phyloP scores from a whole-genome alignment of 129 eudicot species.

The Saposhnikovia divaricata region DNA sequence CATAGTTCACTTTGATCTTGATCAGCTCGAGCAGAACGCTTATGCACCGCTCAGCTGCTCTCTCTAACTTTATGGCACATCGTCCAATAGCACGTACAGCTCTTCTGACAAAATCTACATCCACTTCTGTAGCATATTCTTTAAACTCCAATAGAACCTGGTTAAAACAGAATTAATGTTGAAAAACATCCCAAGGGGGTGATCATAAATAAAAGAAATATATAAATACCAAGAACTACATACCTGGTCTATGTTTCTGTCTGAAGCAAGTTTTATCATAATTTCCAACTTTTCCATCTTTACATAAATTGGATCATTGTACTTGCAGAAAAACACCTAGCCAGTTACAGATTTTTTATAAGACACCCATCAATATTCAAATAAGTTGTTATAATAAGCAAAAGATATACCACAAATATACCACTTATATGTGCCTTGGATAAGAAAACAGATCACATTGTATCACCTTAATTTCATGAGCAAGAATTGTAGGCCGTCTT shows the following conservation, averaged over 20 bases:
- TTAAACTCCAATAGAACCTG: slow-evolving; percentile 95
- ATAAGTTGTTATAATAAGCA: background rate
- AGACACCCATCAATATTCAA: background rate
- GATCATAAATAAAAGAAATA: background rate
- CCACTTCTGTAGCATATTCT: slow-evolving; percentile 98
- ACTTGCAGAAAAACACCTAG: slow-evolving; percentile 99
- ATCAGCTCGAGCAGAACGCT: slow-evolving; percentile 93
- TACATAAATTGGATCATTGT: slow-evolving; percentile 97
- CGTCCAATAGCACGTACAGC: slow-evolving; percentile 99
- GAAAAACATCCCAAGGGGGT: background rate
- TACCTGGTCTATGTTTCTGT: slow-evolving; percentile 95
- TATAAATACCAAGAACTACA: slow-evolving; percentile 1
- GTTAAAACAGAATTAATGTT: background rate
- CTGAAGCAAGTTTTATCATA: slow-evolving; percentile 99
- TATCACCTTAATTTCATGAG: slow-evolving; percentile 98
- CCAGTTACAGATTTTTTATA: background rate
- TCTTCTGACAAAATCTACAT: slow-evolving; percentile 93
- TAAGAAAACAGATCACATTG: background rate
- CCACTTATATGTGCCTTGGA: background rate
- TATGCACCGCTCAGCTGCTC: slow-evolving; percentile 99
- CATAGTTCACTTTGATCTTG: slow-evolving; percentile 95
- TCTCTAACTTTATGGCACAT: slow-evolving; percentile 96
- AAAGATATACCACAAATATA: background rate
- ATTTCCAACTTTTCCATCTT: slow-evolving; percentile 99
- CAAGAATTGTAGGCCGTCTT: slow-evolving; percentile 90